phyloP scores from a whole-genome alignment of 2,329 filamentous ascomycete genomes.

The Rhinocladiella similis region DNA sequence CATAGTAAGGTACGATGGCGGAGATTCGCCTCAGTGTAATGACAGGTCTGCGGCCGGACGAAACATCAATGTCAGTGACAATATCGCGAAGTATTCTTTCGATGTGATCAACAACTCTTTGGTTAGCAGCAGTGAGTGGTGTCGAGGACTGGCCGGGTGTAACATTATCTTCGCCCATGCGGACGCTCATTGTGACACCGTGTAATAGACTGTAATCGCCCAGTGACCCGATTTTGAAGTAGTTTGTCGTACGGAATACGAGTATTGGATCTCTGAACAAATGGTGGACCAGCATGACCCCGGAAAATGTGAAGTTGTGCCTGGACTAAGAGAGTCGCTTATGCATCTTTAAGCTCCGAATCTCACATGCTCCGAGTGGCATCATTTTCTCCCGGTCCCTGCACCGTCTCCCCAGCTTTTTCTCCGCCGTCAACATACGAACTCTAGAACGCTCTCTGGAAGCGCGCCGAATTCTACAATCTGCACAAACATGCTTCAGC shows the following conservation, averaged over 20 bases:
- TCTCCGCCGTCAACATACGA: neutral
- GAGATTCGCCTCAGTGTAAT: slow-evolving; percentile 30
- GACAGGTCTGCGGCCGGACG: slow-evolving; percentile 31
- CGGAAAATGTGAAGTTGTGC: neutral
- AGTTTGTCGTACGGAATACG: too few species aligned
- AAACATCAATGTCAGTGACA: slow-evolving; percentile 15
- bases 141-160: neutral
- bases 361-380: slow-evolving; percentile 18
- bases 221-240: too few species aligned
- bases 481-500: neutral
- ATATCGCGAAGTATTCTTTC: slow-evolving; percentile 24
- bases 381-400: slow-evolving; percentile 1
- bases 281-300: neutral
- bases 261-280: neutral
- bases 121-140: slow-evolving; percentile 8
- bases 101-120: slow-evolving; percentile 25
- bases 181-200: neutral
- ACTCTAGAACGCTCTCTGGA: neutral
- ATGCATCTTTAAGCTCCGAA: neutral
- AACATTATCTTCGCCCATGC: neutral
- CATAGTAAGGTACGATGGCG: slow-evolving; percentile 33
- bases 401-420: neutral
- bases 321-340: neutral
- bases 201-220: neutral
- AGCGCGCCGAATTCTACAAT: neutral